Evolutionary conservation across 2,329 filamentous ascomycete species (phyloP), one percentile per base, ranked within the genome.

Genomic region (Pleurostoma richardsiae): DNA sequence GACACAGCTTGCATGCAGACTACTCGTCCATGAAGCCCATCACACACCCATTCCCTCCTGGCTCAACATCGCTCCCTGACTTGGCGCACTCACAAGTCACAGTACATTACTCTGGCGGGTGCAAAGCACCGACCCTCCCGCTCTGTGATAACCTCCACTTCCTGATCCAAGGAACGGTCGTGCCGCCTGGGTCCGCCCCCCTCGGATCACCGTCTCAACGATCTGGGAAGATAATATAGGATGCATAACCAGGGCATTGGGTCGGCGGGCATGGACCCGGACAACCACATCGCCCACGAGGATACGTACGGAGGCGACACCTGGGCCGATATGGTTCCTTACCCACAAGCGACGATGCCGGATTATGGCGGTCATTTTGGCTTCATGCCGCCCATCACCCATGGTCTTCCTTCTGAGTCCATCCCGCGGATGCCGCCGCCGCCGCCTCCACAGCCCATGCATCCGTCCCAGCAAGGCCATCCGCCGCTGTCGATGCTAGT

Each of bases 321-420:
- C 58, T 82, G 80, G 81, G 70, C 71, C 42, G 74, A 76, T 57
- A 76, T 83, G 58, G 73, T 68, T 52, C 65, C 82, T 10, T 87
- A 88, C 58, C 82, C 83, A 55, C 80, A 85, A 51, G 86, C 85
- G 48, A 81, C 84, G 28, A 80, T 89, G 67, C 74, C 82, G 39
- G 85, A 88, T 55, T 90, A 88, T 60, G 71, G 75, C 49, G 75
- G 72, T 10, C 81, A 80, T 54, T 83, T 71, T 52, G 58, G 73
- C 48, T 90, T 86, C 65, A 71, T 78, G 53, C 69, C 72, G 46
- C 71, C 77, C 41, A 74, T 75, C 42, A 54, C 59, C 46, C 69
- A 72, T 52, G 66, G 70, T 7, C 52, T 80, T 45, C 69, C 76
- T 3, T 71, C 75, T 28, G 77, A 80, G 49, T 68, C 74, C 2